phyloP scores from a whole-genome alignment of 1,139 yeast species.

The Kodamaea sp. region DNA sequence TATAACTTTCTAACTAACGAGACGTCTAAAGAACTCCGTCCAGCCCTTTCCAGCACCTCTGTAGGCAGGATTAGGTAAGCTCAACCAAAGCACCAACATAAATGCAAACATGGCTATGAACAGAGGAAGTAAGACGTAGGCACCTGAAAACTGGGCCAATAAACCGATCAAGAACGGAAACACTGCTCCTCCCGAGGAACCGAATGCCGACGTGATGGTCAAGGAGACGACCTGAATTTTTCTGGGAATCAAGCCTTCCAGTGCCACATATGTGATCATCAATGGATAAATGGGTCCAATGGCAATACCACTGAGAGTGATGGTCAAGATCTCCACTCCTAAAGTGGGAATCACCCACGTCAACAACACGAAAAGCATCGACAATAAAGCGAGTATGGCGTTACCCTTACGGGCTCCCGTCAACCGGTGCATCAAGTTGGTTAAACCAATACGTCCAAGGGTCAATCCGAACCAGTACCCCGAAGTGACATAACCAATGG shows the following conservation, averaged over 20 bases:
- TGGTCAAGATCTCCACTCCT: slow-evolving; percentile 28
- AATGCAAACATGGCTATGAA: slow-evolving; percentile 40
- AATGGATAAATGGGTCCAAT: slow-evolving; percentile 61
- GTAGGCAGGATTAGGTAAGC: slow-evolving; percentile 38
- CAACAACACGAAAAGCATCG: slow-evolving; percentile 41
- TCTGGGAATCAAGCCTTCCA: slow-evolving; percentile 46
- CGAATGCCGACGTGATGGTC: slow-evolving; percentile 60
- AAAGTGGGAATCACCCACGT: slow-evolving; percentile 47
- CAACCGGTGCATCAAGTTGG: slow-evolving; percentile 39
- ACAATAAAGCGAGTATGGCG: slow-evolving; percentile 29
- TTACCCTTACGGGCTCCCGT: slow-evolving; percentile 54
- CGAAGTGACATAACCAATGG: slow-evolving; percentile 65
- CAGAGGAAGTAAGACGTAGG: slow-evolving; percentile 58
- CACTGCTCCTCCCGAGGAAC: slow-evolving; percentile 61
- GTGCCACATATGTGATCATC: slow-evolving; percentile 48
- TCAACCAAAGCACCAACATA: slow-evolving; percentile 46
- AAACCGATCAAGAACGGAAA: slow-evolving; percentile 60
- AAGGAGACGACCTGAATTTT: slow-evolving; percentile 55
- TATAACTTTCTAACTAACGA: slow-evolving; percentile 5
- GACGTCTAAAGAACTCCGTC: slow-evolving; percentile 1
- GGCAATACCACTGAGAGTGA: slow-evolving; percentile 48
- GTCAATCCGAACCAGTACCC: slow-evolving; percentile 77
- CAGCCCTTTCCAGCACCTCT: slow-evolving; percentile 5
- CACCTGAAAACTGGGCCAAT: slow-evolving; percentile 50
- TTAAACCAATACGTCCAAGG: slow-evolving; percentile 54